Evolutionary conservation across 139 green algal species (phyloP).

Genomic region (Tetradesmus obliquus): DNA sequence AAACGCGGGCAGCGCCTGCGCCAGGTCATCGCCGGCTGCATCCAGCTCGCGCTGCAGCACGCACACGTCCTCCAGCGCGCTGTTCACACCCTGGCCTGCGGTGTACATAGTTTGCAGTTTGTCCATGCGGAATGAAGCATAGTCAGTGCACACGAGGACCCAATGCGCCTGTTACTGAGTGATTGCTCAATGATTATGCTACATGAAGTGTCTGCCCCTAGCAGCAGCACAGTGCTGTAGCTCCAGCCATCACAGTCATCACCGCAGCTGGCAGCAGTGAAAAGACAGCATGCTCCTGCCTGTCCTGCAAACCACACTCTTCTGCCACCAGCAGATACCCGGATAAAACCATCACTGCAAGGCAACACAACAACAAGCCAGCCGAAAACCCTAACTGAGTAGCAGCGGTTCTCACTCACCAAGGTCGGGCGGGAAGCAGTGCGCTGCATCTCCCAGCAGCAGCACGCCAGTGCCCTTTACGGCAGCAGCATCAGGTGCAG

Average conservation of each 20-base stretch:
- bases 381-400: too few relatives aligned
- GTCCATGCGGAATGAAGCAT: not conserved
- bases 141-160: too few relatives aligned
- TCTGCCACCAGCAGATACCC: too few relatives aligned
- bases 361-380: not conserved
- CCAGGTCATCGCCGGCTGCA: not conserved
- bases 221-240: too few relatives aligned
- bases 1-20: constrained; percentile 22
- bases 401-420: not conserved
- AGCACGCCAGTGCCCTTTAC: constrained; percentile 39
- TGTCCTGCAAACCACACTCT: too few relatives aligned
- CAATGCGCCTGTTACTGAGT: too few relatives aligned
- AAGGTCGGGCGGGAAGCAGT: constrained; percentile 49
- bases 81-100: constrained; percentile 45
- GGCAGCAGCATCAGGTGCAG: not conserved
- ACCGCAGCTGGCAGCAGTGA: too few relatives aligned
- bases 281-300: too few relatives aligned
- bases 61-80: constrained; percentile 39
- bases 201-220: too few relatives aligned
- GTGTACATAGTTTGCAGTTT: not conserved
- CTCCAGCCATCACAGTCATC: too few relatives aligned
- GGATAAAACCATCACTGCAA: not conserved
- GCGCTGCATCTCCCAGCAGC: constrained; percentile 44
- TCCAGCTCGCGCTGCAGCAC: constrained; percentile 33
- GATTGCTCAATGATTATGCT: too few relatives aligned